A percentile compares a stretch with the other conserved stretches of the same genome.
phyloP scores from a whole-genome alignment of 1,284 basidiomycete genomes.

The Cutaneotrichosporon sp. region DNA sequence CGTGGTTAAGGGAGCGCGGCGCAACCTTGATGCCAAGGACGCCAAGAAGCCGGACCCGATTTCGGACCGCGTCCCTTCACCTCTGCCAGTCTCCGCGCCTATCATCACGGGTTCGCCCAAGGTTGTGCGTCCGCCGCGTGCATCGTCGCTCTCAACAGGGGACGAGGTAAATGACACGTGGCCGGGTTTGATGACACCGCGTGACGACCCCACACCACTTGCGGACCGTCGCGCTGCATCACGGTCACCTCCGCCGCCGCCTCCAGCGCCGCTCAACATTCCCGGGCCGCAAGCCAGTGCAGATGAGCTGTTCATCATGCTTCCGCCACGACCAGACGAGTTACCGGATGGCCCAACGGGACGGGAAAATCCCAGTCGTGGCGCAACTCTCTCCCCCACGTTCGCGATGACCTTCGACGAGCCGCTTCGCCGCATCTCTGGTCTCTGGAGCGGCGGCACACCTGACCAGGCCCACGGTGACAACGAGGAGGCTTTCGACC shows the following conservation, averaged over 20 bases:
- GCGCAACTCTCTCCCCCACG: slow-evolving; percentile 15
- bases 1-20: slow-evolving; percentile 3
- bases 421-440: slow-evolving; percentile 39
- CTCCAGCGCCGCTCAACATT: slow-evolving; percentile 3
- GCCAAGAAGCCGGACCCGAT: not conserved
- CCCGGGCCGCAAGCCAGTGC: slow-evolving; percentile 14
- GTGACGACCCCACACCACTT: not conserved
- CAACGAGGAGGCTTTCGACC: slow-evolving; percentile 38
- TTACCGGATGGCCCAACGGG: slow-evolving; percentile 31
- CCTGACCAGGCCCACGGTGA: slow-evolving; percentile 8
- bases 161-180: not conserved
- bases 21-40: not conserved
- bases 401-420: slow-evolving; percentile 32
- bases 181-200: not conserved
- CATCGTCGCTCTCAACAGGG: not conserved
- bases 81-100: not conserved
- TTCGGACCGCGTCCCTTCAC: not conserved
- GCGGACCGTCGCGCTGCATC: not conserved
- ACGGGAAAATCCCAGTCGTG: slow-evolving; percentile 13
- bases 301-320: slow-evolving; percentile 19
- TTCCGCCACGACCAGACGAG: slow-evolving; percentile 44
- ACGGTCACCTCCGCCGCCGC: not conserved
- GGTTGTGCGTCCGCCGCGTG: slow-evolving; percentile 1
- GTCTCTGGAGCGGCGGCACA: slow-evolving; percentile 27
- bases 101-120: slow-evolving; percentile 1